Conservation (phyloP, 768 basidiomycete genomes). For the Russula sp. region DNA sequence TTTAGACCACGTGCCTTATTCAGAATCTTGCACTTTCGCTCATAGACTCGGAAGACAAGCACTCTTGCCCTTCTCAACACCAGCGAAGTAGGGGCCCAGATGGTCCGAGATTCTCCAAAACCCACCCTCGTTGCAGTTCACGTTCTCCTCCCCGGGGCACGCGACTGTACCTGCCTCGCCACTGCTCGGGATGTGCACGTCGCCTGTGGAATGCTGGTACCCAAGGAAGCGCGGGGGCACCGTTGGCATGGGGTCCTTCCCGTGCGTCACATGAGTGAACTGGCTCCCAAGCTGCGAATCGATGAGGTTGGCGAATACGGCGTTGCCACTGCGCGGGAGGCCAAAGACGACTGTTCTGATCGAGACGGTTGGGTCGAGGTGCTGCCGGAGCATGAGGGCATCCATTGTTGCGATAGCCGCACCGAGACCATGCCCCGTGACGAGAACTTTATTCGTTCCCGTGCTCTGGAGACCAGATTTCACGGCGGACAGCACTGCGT, state of each 20-base stretch:
- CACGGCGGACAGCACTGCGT: constrained; percentile 31
- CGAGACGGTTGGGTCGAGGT: constrained; percentile 32
- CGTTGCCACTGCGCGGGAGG: constrained; percentile 42
- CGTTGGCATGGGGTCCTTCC: constrained; percentile 39
- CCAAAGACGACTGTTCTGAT: constrained; percentile 37
- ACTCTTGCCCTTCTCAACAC: not conserved
- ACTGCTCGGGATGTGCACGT: constrained; percentile 37
- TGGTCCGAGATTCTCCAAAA: constrained; percentile 12
- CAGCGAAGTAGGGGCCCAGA: not conserved
- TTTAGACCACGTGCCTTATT: no score
- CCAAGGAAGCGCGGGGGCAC: constrained; percentile 37
- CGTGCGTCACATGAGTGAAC: constrained; percentile 35
- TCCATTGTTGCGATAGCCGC: constrained; percentile 45
- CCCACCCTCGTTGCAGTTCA: constrained; percentile 15
- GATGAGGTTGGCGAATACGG: constrained; percentile 40
- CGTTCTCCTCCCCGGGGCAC: constrained; percentile 39
- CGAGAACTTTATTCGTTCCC: constrained; percentile 34
- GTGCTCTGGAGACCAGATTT: constrained; percentile 29
- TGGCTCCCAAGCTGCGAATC: constrained; percentile 33
- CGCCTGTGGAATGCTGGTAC: constrained; percentile 43
- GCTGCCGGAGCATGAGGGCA: constrained; percentile 35
- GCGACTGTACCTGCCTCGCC: constrained; percentile 31
- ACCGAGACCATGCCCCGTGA: constrained; percentile 44
- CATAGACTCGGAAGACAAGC: not conserved
- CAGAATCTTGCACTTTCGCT: no score